Percentiles rank a stretch among this genome's conserved stretches.
phyloP scores from a whole-genome alignment of 768 basidiomycete species.

The Collybia nuda region DNA sequence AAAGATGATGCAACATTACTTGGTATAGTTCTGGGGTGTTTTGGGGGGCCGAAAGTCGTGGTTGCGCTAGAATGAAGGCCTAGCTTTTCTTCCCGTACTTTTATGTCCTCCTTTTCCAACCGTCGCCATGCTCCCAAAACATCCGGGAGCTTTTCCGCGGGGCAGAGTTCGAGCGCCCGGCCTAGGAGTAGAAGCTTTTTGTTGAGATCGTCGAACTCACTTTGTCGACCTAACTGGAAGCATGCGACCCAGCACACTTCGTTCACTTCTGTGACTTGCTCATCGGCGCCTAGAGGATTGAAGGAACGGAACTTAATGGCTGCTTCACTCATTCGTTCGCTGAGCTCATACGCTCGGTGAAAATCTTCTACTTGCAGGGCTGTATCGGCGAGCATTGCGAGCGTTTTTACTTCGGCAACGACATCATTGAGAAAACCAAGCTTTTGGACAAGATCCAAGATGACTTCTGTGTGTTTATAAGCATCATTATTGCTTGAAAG shows the following conservation, averaged over 20 bases:
- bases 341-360: constrained; percentile 66
- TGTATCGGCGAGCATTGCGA: constrained; percentile 90
- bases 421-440: constrained; percentile 76
- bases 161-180: constrained; percentile 83
- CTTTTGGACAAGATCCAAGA: constrained; percentile 87
- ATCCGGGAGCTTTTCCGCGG: constrained; percentile 74
- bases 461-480: constrained; percentile 89
- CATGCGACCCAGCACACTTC: constrained; percentile 91
- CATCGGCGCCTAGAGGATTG: constrained; percentile 24
- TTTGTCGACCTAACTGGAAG: constrained; percentile 83
- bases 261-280: constrained; percentile 55
- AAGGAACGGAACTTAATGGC: constrained; percentile 50
- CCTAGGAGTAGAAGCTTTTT: constrained; percentile 75
- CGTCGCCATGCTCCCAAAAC: constrained; percentile 78
- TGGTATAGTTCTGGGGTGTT: constrained; percentile 19
- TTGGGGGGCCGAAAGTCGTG: constrained; percentile 12
- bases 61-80: constrained; percentile 24
- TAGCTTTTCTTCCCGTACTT: constrained; percentile 44
- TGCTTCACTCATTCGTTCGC: constrained; percentile 66
- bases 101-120: constrained; percentile 66
- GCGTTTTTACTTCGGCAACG: constrained; percentile 76
- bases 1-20: constrained; percentile 50
- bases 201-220: constrained; percentile 67
- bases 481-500: constrained; percentile 84
- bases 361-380: constrained; percentile 86